A percentile compares a stretch with the other conserved stretches of the same genome.
These are phyloP conservation scores for Boletus coffeatus DNA, from an alignment of 1,284 basidiomycete genomes.

Conservation along the genomic window DNA sequence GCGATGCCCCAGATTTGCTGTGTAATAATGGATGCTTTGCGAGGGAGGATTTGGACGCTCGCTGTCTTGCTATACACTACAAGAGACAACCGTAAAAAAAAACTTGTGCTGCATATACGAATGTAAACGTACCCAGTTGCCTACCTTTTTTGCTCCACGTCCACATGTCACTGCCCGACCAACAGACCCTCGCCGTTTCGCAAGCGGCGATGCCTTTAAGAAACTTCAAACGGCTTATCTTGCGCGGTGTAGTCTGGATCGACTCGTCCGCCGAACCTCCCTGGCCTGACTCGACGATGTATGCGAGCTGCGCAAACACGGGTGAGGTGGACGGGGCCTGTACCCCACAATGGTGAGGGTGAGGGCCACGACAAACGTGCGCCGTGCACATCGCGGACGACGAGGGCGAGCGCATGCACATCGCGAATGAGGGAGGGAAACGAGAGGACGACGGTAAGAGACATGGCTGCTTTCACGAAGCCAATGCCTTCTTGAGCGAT, in stretches of 20 bases:
- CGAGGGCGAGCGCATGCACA: too few species aligned
- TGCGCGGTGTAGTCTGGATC: slow-evolving; percentile 74
- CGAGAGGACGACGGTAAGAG: too few species aligned
- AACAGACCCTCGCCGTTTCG: slow-evolving; percentile 85
- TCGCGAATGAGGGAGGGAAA: too few species aligned
- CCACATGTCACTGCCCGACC: slow-evolving; percentile 82
- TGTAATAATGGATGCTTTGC: slow-evolving; percentile 77
- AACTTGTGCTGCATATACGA: neutral
- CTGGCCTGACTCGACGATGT: slow-evolving; percentile 60
- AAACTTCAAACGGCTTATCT: slow-evolving; percentile 71
- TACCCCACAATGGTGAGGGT: too few species aligned
- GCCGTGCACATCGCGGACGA: too few species aligned
- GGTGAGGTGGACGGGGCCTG: too few species aligned
- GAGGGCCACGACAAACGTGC: too few species aligned
- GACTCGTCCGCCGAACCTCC: slow-evolving; percentile 43
- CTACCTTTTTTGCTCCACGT: slow-evolving; percentile 97
- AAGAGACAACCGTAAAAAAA: neutral
- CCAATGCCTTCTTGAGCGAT: too few species aligned
- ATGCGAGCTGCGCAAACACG: slow-evolving; percentile 80
- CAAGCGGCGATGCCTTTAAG: slow-evolving; percentile 86
- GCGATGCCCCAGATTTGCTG: slow-evolving; percentile 66
- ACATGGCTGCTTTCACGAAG: too few species aligned
- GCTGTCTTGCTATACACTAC: slow-evolving; percentile 70
- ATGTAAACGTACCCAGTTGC: slow-evolving; percentile 65
- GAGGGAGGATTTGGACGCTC: slow-evolving; percentile 75